Conservation (phyloP, 2,329 filamentous ascomycete species). For the Alternaria rosae region DNA sequence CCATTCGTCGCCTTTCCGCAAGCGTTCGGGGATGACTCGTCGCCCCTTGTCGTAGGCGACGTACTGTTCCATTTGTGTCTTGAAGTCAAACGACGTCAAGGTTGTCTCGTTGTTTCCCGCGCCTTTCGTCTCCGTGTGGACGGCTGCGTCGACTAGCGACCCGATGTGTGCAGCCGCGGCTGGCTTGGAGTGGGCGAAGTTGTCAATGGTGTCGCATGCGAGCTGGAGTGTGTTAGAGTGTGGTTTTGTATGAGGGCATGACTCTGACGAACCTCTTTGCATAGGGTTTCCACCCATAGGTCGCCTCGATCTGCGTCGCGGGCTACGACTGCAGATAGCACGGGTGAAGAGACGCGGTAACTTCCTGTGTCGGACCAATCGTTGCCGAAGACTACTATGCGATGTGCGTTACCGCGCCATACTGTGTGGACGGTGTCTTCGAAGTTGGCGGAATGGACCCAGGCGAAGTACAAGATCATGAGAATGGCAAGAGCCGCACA, state of each 20-base stretch:
- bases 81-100: slow-evolving; percentile 42
- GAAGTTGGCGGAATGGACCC: slow-evolving; percentile 38
- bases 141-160: slow-evolving; percentile 41
- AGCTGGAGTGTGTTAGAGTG: slow-evolving; percentile 41
- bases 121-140: slow-evolving; percentile 36
- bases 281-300: slow-evolving; percentile 48
- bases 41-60: slow-evolving; percentile 34
- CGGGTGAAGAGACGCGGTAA: slow-evolving; percentile 44
- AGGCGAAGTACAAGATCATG: slow-evolving; percentile 42
- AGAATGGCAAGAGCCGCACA: slow-evolving; percentile 35
- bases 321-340: slow-evolving; percentile 24
- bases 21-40: slow-evolving; percentile 24
- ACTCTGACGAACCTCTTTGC: slow-evolving; percentile 45
- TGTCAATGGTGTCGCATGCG: slow-evolving; percentile 46
- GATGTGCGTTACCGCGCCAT: slow-evolving; percentile 38
- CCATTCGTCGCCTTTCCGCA: slow-evolving; percentile 34
- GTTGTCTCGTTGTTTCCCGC: slow-evolving; percentile 25
- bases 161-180: slow-evolving; percentile 29
- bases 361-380: slow-evolving; percentile 50
- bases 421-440: slow-evolving; percentile 36
- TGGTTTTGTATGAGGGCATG: slow-evolving; percentile 1
- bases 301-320: slow-evolving; percentile 42
- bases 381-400: slow-evolving; percentile 50
- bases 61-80: slow-evolving; percentile 49
- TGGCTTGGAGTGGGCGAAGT: slow-evolving; percentile 47